A percentile compares a stretch with the other conserved stretches of the same genome.
Evolutionary conservation across 768 basidiomycete species (phyloP).

Genomic region (Calocera viscosa): DNA sequence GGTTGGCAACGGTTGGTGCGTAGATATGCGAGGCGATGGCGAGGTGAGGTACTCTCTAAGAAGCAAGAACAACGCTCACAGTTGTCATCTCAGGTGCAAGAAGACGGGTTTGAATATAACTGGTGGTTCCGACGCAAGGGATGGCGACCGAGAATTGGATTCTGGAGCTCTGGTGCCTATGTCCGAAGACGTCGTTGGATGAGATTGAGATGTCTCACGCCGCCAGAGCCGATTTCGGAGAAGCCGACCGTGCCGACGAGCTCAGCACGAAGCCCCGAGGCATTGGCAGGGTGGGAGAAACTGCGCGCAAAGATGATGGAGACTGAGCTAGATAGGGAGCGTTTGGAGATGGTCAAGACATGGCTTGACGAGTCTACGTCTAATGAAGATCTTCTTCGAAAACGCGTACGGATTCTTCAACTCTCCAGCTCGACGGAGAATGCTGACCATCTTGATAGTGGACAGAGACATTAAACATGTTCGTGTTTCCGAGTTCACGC

Average conservation of each 20-base stretch:
- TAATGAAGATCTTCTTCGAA: not conserved
- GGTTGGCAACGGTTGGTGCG: not conserved
- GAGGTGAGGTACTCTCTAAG: not conserved
- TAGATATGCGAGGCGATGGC: not conserved
- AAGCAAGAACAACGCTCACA: not conserved
- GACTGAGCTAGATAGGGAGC: not conserved
- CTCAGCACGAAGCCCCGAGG: not conserved
- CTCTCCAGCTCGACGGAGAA: not conserved
- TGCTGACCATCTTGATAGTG: not conserved
- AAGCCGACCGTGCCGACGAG: not conserved
- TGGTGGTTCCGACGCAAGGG: constrained; percentile 54
- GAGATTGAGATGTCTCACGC: constrained; percentile 23
- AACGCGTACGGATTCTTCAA: not conserved
- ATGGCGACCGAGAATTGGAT: constrained; percentile 54
- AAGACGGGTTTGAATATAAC: constrained; percentile 60
- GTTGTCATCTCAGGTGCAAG: not conserved
- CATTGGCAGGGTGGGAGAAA: not conserved
- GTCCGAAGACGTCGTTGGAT: constrained; percentile 75
- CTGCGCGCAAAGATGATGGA: not conserved
- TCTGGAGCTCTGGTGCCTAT: constrained; percentile 52
- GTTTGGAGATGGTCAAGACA: not conserved
- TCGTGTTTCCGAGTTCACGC: not conserved
- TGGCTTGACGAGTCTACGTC: not conserved
- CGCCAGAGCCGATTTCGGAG: not conserved
- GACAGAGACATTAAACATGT: not conserved